Conservation (phyloP, 2,329 filamentous ascomycete genomes). For the Pestalotiopsis sp. region DNA sequence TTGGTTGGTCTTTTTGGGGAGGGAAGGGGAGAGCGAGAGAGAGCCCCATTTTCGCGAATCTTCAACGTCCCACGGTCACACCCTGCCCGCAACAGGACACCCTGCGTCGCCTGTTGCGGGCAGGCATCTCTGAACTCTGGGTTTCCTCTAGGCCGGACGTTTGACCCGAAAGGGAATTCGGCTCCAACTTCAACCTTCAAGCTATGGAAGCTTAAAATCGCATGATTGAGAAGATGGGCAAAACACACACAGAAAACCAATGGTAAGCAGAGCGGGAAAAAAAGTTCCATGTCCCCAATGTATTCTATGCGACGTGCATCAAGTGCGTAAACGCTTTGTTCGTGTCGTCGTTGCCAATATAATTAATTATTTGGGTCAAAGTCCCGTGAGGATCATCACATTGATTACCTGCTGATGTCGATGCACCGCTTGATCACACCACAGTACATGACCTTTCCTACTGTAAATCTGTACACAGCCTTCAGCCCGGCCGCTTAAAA, state of each 20-base stretch:
- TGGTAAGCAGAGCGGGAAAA: background rate
- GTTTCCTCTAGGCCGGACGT: constrained; percentile 2
- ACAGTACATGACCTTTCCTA: too few species aligned
- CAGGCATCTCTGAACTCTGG: background rate
- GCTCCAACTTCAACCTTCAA: constrained; percentile 12
- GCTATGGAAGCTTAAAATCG: constrained; percentile 8
- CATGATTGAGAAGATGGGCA: background rate
- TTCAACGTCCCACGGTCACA: background rate
- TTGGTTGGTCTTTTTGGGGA: too few species aligned
- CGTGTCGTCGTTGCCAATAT: background rate
- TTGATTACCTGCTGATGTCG: background rate
- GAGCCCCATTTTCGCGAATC: background rate
- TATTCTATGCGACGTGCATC: background rate
- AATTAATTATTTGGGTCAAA: background rate
- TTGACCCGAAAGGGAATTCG: constrained; percentile 8
- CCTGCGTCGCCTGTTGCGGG: background rate
- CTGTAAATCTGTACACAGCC: too few species aligned
- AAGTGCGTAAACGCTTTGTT: too few species aligned
- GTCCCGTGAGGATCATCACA: background rate
- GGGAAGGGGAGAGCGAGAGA: too few species aligned
- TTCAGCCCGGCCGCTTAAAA: too few species aligned
- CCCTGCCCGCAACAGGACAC: too few species aligned
- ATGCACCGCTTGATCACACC: too few species aligned
- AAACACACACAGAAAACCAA: background rate
- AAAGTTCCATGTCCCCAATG: background rate